Base-by-base conservation (phyloP, 257 asterid species). In the Jacaranda mimosifolia region DNA sequence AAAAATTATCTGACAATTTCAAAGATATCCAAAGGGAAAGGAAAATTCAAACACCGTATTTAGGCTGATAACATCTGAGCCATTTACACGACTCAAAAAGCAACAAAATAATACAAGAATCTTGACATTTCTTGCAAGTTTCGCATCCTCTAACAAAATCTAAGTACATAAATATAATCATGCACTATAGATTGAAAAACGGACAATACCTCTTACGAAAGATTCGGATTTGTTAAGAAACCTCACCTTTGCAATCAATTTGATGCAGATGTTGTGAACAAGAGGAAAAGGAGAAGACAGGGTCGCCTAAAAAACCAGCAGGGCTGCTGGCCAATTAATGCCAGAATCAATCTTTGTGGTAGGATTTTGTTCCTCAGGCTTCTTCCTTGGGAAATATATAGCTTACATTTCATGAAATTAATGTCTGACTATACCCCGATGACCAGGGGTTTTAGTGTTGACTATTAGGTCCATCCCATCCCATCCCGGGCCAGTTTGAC, bases 401-500 rank as follows among this genome's bases (percentile, higher is more conserved):
- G 3, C n/a, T 63, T 18, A 6, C 17, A 42, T 19, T 26, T 26
- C 39, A 73, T 40, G 43, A 19, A 57, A 69, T 14, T 53, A 9
- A 13, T 13, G 26, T 49, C 26, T 21, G 17, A 9, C 3, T 18
- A 12, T 68, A 36, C 78, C 78, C 75, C 55, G 63, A 63, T 1
- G 55, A 71, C 79, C 71, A 76, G 59, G 78, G 84, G 70, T 17
- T 65, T 76, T 46, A 48, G 62, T 26, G 72, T 68, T 80, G 77
- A 80, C 63, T 55, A 17, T 17, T 40, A 19, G 42, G 51, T 45
- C 45, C n/a, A 43, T 14, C 32, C 32, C n/a, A 43, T 14, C 32
- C 32, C 32, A 26, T 26, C 14, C 7, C 4, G 14, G 45, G 51
- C 51, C 73, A 18, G 18, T 57, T 77, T 43, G 76, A 77, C 75